Conservation (phyloP, 495 filamentous ascomycete species). For the Lophiotrema nucula region DNA sequence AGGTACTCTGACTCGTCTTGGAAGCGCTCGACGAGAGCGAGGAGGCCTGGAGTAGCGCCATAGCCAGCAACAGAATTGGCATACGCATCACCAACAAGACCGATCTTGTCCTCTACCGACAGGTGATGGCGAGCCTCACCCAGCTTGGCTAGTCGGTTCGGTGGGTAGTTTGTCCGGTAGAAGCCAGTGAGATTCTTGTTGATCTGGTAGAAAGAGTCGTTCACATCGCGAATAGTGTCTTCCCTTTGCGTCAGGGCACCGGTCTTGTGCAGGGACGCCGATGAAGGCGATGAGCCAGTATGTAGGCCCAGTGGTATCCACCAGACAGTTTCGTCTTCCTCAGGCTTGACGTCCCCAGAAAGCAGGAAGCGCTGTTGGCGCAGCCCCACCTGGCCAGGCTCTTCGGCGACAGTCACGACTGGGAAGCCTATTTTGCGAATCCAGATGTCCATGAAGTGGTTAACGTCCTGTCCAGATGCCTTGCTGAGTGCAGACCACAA, state of each 20-base stretch:
- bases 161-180: slow-evolving; percentile 89
- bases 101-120: slow-evolving; percentile 85
- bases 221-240: slow-evolving; percentile 68
- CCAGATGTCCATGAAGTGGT: slow-evolving; percentile 86
- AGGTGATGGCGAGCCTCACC: slow-evolving; percentile 70
- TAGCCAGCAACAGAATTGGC: slow-evolving; percentile 86
- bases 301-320: slow-evolving; percentile 88
- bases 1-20: slow-evolving; percentile 77
- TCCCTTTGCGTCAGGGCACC: slow-evolving; percentile 72
- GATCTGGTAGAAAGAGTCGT: slow-evolving; percentile 85
- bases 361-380: slow-evolving; percentile 85
- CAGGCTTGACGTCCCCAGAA: slow-evolving; percentile 78
- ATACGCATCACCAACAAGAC: slow-evolving; percentile 84
- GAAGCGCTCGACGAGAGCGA: slow-evolving; percentile 79
- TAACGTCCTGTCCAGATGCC: slow-evolving; percentile 85
- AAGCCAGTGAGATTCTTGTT: slow-evolving; percentile 87
- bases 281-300: slow-evolving; percentile 47
- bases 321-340: slow-evolving; percentile 90
- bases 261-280: slow-evolving; percentile 53
- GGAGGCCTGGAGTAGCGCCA: slow-evolving; percentile 71
- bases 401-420: slow-evolving; percentile 79
- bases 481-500: slow-evolving; percentile 89
- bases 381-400: slow-evolving; percentile 73
- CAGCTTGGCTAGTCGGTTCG: slow-evolving; percentile 72
- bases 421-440: slow-evolving; percentile 94